These are phyloP conservation scores for Nigrospora osmanthi DNA, from an alignment of 2,329 filamentous ascomycete genomes.

Conservation along the genomic window DNA sequence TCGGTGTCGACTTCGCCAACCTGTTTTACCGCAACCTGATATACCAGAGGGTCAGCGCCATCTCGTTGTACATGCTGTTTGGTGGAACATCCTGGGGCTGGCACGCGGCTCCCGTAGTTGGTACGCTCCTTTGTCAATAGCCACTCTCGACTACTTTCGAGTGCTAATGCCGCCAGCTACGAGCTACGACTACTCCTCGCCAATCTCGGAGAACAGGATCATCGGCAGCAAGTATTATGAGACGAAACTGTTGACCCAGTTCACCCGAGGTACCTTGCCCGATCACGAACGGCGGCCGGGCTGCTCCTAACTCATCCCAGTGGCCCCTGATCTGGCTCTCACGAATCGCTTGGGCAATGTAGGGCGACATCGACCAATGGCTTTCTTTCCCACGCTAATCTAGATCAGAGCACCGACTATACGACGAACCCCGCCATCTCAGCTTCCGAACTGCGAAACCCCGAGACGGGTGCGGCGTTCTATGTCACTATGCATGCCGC, in stretches of 20 bases:
- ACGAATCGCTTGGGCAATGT: slow-evolving; percentile 38
- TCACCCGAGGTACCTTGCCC: slow-evolving; percentile 32
- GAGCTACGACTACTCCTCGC: slow-evolving; percentile 57
- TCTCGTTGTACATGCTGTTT: slow-evolving; percentile 58
- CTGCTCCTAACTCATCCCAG: slow-evolving; percentile 8
- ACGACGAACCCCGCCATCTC: slow-evolving; percentile 43
- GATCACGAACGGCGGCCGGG: too few species aligned
- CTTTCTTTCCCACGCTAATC: background rate
- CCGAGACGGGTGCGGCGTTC: slow-evolving; percentile 47
- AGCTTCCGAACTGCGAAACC: slow-evolving; percentile 50
- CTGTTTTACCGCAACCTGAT: slow-evolving; percentile 58
- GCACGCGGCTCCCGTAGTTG: slow-evolving; percentile 46
- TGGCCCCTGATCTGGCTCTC: slow-evolving; percentile 47
- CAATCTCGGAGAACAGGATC: slow-evolving; percentile 49
- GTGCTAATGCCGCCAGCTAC: slow-evolving; percentile 26
- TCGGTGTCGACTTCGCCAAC: slow-evolving; percentile 52
- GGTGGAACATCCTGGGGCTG: slow-evolving; percentile 59
- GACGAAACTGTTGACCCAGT: slow-evolving; percentile 53
- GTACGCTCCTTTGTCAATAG: slow-evolving; percentile 3
- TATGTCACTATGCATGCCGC: slow-evolving; percentile 50
- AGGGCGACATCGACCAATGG: background rate
- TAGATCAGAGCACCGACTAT: slow-evolving; percentile 33
- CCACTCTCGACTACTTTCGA: background rate
- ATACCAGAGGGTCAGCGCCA: slow-evolving; percentile 48
- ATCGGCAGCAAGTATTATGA: slow-evolving; percentile 55